Conservation (phyloP, 768 basidiomycete genomes). For the Mycena olivaceomarginata region DNA sequence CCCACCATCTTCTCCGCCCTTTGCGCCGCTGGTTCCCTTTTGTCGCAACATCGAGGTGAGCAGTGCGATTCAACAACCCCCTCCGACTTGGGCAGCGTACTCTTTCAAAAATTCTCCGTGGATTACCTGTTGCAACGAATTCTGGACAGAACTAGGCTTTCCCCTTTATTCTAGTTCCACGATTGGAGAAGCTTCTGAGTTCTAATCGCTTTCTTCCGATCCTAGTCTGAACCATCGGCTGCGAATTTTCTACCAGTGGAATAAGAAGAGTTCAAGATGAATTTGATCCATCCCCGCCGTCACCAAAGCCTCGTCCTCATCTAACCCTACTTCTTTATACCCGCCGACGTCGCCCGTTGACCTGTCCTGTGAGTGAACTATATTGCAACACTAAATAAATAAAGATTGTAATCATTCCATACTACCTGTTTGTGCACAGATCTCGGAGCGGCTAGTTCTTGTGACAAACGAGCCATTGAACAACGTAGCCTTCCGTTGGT, state of each 20-base stretch:
- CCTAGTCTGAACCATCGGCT: not conserved
- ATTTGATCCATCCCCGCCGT: not conserved
- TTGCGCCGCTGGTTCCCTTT: no score
- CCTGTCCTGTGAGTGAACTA: not conserved
- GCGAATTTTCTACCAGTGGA: no score
- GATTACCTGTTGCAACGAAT: not conserved
- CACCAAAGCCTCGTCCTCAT: not conserved
- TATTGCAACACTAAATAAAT: not conserved
- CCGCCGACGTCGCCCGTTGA: not conserved
- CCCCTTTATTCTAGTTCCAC: constrained; percentile 4
- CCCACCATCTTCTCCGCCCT: no score
- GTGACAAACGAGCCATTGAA: not conserved
- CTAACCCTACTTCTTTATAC: not conserved
- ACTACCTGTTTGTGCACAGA: no score
- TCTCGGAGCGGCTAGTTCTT: no score
- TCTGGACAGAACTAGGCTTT: not conserved
- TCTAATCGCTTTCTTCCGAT: not conserved
- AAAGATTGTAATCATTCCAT: no score
- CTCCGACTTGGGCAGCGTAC: no score
- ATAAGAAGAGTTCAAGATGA: not conserved
- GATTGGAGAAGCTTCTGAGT: constrained; percentile 8
- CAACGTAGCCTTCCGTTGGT: no score
- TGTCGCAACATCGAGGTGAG: no score
- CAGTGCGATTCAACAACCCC: no score
- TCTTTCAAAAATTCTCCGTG: no score